Evolutionary conservation across 2,329 filamentous ascomycete species (phyloP), one percentile per base, ranked within the genome.

Genomic region (Alternaria dauci): DNA sequence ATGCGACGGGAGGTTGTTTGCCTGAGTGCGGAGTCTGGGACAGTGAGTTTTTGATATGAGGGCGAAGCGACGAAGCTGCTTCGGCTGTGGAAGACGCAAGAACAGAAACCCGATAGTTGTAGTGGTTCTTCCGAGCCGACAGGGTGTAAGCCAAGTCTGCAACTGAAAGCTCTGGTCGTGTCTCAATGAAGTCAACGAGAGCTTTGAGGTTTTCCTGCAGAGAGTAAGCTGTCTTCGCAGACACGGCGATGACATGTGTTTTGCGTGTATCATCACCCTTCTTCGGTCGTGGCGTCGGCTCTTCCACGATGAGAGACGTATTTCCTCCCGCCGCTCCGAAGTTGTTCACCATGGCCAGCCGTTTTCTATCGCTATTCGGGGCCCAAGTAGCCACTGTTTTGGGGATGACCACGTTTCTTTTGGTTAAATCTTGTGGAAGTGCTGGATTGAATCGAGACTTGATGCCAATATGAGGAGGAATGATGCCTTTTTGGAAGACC

Each of bases 391-490:
- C 32, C 6, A 12, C 32, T 16, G 14, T 36, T 16, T 12, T 14
- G 14, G 32, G 32, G 14, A 36, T 36, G 14, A 36, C 32, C 2
- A 36, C 32, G 14, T 36, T 36, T 36, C 32, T 36, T 36, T 36
- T 36, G 14, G 32, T 7, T 12, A 36, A 36, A 36, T 36, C 32
- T 7, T 14, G 11, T 36, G 32, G 32, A 12, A 36, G 14, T 36
- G 32, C 32, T 36, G 32, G 32, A 12, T 36, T 36, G 32, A 36
- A 36, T 36, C 32, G 32, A 36, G 32, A 14, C 14, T 36, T 36
- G 58, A 78, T 80, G 64, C 79, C 80, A 28, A 81, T 91, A 66
- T 65, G 39, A 39, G 68, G 58, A 68, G 76, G 54, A 69, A 68
- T 41, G 46, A 54, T n/a, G 46, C 60, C 60, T 66, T 73, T 39